Base-by-base conservation (phyloP, 169 alveolate genomes). In the Babesia microti region DNA sequence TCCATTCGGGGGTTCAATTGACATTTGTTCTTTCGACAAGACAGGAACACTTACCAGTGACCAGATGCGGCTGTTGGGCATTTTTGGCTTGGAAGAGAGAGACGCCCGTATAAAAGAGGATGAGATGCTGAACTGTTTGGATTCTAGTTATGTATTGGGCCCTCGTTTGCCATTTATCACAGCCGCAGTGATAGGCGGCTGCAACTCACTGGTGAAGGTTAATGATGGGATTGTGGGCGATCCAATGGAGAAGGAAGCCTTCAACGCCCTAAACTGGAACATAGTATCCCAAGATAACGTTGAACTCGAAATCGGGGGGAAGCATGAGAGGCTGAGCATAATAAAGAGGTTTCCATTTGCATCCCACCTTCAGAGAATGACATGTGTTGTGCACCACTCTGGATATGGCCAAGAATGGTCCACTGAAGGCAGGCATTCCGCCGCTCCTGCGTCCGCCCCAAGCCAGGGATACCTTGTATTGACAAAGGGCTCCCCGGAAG, bases 401-500 rank as follows among this genome's bases (percentile, higher is more conserved):
- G 69, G 69, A n/a, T 41, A 26, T 46, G 59, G 43, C 35, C 26
- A 46, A 2, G 69, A 58, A 19, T 58, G 69, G 69, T 58, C 29
- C 33, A 60, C 61, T 11, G 69, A 58, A 1, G 50, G 32, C 18
- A 49, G 43, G 14, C 54, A 35, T 9, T 11, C 4, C 9, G 49
- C 19, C 14, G 37, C 21, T 27, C 30, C 3, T 15, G 4, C 30
- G n/a, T n/a, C n/a, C n/a, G n/a, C n/a, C n/a, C n/a, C n/a, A n/a
- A n/a, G n/a, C n/a, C n/a, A n/a, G n/a, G n/a, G n/a, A n/a, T n/a
- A n/a, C n/a, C n/a, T n/a, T n/a, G n/a, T n/a, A n/a, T n/a, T n/a
- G n/a, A n/a, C n/a, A n/a, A 94, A 94, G 69, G 98, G 98, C 11
- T 92, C 98, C 14, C 99, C 99, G 14, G 99, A 92, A 74, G 74